Base-by-base conservation (phyloP, 108 stramenopile genomes). In the Conticribra guillardii region DNA sequence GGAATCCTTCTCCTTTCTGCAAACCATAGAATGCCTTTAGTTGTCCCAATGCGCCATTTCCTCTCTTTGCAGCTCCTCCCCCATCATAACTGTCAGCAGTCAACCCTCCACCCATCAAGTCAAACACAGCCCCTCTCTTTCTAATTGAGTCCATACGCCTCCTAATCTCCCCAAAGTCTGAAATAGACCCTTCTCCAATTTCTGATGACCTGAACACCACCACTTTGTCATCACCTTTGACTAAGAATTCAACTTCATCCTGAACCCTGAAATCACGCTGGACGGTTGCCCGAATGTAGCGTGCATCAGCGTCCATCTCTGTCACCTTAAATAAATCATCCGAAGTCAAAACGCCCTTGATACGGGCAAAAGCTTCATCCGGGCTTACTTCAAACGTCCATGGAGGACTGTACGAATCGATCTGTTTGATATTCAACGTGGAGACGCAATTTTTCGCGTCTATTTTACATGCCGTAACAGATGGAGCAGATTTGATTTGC, bases 1-100 rank as follows among this genome's bases (percentile, higher is more conserved):
- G 85, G 70, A 89, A 94, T 29, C 93, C 93, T 33, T 77, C 48
- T 1, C 93, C 93, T 59, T 75, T 82, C 48, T 91, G 88, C 33
- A 89, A 67, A 50, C 93, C 93, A 67, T 89, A 94, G 53, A 94
- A 94, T n/a, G 90, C 88, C 74, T 94, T 94, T 4, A 94, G 60
- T 55, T 94, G 93, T 15, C 93, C 93, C 29, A 82, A 47, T 0
- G 85, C 74, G 18, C 83, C 82, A 55, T 84, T 82, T 9, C 86
- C 85, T 26, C 71, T 64, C 45, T 68, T 64, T 11, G 44, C 33
- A 29, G 57, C 67, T 1, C 64, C 84, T 1, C 66, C 80, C 0
- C 77, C 81, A 19, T 82, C 69, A 49, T 75, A 82, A 37, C 73
- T 73, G 30, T 81, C 84, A 11, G 78, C 79, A 14, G 80, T 77